Evolutionary conservation across 225 moss, liverwort and hornwort species (phyloP), one percentile per base, ranked within the genome.

Genomic region (Climacium dendroides): DNA sequence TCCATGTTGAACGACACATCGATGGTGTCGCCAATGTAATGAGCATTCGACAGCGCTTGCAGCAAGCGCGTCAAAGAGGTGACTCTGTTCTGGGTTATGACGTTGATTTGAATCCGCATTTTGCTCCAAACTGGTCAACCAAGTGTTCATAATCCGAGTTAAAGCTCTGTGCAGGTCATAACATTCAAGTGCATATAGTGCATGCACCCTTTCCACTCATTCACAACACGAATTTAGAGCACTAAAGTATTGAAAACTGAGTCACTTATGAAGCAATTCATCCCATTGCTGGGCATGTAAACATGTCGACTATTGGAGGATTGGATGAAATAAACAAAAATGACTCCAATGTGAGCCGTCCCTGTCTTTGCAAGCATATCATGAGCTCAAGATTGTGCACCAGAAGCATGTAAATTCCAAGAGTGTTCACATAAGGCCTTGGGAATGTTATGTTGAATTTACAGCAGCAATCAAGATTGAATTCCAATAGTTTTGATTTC

Each of bases 1-100:
- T 94, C 94, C 91, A 93, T 89, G 87, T 93, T 93, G 87, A 93
- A 91, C 41, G 92, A 93, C 69, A 94, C 65, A 53, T 92, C 92
- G 78, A 94, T 92, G 28, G 73, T 78, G 86, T 94, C 94, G 26
- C 94, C 94, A 43, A 94, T 30, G 86, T 94, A 94, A 65, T 92
- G 93, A 45, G 94, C 80, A 28, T 83, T 50, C 22, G 74, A n/a
- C 13, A 94, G 74, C 23, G 93, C 92, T n/a, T 86, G 87, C 87
- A 94, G 85, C 87, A 94, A 92, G 47, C 93, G 90, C 79, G 41
- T 80, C 54, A 94, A 86, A 2, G 94, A 94, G 7, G 34, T 32
- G 14, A 66, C 88, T 71, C 94, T 71, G 84, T 91, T 94, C 47
- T 94, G 94, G 22, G 94, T 94, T 32, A 94, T 93, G 11, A 94